These are phyloP conservation scores for Pythium volutum DNA, from an alignment of 352 stramenopile genomes.

Conservation along the genomic window DNA sequence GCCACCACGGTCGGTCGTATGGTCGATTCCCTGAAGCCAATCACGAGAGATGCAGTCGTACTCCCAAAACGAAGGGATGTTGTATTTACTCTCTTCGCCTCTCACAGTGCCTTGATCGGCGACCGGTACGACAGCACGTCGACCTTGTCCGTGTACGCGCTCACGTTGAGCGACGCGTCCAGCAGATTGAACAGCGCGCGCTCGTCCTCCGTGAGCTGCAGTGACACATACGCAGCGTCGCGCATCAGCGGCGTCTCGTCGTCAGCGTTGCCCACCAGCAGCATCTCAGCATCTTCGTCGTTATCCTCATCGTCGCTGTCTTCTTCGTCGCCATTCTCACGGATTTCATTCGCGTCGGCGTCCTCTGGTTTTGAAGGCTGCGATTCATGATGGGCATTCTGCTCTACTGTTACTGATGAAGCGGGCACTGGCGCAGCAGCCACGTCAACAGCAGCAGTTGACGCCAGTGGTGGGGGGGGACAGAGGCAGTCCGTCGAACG, in stretches of 20 bases:
- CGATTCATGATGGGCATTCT: not conserved
- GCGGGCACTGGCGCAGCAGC: not conserved
- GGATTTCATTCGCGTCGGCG: not conserved
- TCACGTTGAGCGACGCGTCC: constrained; percentile 91
- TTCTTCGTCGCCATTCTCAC: not conserved
- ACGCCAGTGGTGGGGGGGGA: not conserved
- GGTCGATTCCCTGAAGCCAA: too few species aligned
- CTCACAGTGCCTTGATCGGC: constrained; percentile 74
- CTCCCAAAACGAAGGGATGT: too few species aligned
- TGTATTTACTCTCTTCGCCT: too few species aligned
- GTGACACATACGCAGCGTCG: constrained; percentile 64
- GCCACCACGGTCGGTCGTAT: too few species aligned
- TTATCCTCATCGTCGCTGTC: too few species aligned
- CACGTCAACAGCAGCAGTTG: not conserved
- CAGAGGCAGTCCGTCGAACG: too few species aligned
- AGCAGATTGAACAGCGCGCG: constrained; percentile 91
- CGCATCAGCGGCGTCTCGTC: constrained; percentile 22
- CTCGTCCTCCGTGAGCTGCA: constrained; percentile 95
- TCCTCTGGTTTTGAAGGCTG: not conserved
- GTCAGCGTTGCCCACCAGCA: too few species aligned
- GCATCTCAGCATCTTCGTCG: too few species aligned
- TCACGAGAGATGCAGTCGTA: too few species aligned
- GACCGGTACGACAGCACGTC: constrained; percentile 72
- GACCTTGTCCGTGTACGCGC: constrained; percentile 92
- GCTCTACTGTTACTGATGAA: not conserved